These are phyloP conservation scores for Aotearoamyces nothofagi DNA, from an alignment of 2,329 filamentous ascomycete genomes.

Conservation along the genomic window DNA sequence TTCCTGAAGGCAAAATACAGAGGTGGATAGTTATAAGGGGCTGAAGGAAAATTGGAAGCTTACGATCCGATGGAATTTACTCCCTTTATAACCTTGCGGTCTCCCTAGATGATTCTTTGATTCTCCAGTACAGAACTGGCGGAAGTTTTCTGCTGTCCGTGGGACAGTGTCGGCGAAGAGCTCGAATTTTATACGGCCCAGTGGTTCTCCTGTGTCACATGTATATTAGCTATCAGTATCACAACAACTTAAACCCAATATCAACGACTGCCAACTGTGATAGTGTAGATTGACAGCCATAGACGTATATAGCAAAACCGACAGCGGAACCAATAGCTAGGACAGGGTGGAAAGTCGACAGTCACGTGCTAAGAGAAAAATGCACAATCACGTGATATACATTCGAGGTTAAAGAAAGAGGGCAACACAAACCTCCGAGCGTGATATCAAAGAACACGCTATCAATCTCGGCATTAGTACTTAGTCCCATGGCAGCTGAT, in stretches of 20 bases:
- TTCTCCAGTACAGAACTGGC: conserved; percentile 93
- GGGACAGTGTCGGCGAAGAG: conserved; percentile 76
- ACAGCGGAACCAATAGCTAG: neutral
- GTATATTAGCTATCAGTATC: too few relatives aligned
- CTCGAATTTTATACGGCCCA: conserved; percentile 81
- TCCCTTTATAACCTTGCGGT: conserved; percentile 87
- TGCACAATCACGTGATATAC: too few relatives aligned
- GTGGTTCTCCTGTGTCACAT: conserved; percentile 50
- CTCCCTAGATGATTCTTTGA: conserved; percentile 61
- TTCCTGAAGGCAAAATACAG: too few relatives aligned
- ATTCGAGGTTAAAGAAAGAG: too few relatives aligned
- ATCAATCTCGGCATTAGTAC: too few relatives aligned
- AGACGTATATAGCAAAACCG: neutral
- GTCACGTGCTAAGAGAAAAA: too few relatives aligned
- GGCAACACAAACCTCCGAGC: conserved; percentile 47
- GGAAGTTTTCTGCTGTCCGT: conserved; percentile 90
- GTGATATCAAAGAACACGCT: conserved; percentile 56
- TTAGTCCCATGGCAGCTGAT: too few relatives aligned
- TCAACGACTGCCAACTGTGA: too few relatives aligned
- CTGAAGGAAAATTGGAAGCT: conserved; percentile 20
- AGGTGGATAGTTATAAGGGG: too few relatives aligned
- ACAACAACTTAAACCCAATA: too few relatives aligned
- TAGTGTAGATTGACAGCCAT: neutral
- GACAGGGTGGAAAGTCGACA: too few relatives aligned
- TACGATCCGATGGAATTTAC: conserved; percentile 88